Conservation (phyloP, 805 yeast species). For the Scheffersomyces stipitis region DNA sequence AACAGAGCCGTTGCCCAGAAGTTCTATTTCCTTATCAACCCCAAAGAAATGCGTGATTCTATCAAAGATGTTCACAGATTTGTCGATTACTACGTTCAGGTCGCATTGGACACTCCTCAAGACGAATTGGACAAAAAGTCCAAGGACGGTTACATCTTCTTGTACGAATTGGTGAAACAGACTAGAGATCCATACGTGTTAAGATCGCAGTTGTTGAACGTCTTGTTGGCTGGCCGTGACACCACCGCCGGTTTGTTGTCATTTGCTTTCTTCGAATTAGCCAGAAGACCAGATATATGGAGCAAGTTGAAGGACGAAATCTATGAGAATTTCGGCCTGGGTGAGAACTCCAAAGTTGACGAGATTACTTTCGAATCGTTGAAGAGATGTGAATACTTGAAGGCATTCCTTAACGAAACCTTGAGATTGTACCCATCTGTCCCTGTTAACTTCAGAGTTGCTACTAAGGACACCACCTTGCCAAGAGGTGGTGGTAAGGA, state of each 20-base stretch:
- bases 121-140: constrained; percentile 31
- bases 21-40: constrained; percentile 15
- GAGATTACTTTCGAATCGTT: constrained; percentile 48
- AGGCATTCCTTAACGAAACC: constrained; percentile 47
- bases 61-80: constrained; percentile 26
- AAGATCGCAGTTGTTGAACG: constrained; percentile 51
- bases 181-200: constrained; percentile 47
- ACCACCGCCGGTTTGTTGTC: constrained; percentile 54
- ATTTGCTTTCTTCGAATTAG: constrained; percentile 45
- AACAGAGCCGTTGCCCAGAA: constrained; percentile 19
- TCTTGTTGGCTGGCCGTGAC: constrained; percentile 55
- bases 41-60: constrained; percentile 14
- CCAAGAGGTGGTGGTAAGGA: constrained; percentile 51
- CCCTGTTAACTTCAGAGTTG: constrained; percentile 47
- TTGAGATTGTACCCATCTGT: constrained; percentile 54
- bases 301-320: constrained; percentile 38
- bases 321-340: constrained; percentile 29
- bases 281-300: constrained; percentile 41
- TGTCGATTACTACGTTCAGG: constrained; percentile 40
- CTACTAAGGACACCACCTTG: constrained; percentile 46
- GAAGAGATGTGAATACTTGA: constrained; percentile 48
- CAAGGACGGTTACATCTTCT: constrained; percentile 44
- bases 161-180: constrained; percentile 48
- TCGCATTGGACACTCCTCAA: constrained; percentile 32
- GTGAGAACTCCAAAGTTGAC: constrained; percentile 31